Conservation (phyloP, 176 grass and related monocot species). For the Aegilops longissima region DNA sequence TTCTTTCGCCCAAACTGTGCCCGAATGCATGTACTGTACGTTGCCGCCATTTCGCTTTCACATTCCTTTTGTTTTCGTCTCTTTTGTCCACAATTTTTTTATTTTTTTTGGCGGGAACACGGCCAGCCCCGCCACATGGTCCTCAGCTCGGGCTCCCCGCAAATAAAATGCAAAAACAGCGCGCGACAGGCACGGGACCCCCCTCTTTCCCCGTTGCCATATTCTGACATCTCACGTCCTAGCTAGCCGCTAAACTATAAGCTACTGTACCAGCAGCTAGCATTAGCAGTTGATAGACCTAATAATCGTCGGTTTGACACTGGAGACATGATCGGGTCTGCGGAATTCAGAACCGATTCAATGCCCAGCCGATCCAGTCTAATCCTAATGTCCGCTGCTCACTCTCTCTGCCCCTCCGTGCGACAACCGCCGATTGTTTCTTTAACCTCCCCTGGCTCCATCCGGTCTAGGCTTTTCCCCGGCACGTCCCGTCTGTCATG, state of each 20-base stretch:
- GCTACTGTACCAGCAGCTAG: neutral
- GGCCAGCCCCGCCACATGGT: conserved; percentile 4
- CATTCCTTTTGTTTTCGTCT: conserved; percentile 25
- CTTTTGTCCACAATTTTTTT: neutral
- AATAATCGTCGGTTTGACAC: neutral
- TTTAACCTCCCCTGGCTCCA: conserved; percentile 5
- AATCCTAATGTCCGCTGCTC: conserved; percentile 14
- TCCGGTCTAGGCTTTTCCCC: conserved; percentile 22
- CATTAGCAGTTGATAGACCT: neutral
- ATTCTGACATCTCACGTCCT: neutral
- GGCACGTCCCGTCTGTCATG: conserved; percentile 18
- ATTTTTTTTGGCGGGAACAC: neutral
- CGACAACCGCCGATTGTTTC: neutral
- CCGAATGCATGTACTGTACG: neutral
- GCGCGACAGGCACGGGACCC: neutral
- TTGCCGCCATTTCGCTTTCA: neutral
- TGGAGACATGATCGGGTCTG: neutral
- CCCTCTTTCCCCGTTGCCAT: neutral
- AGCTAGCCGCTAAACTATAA: neutral
- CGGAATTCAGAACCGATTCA: conserved; percentile 29
- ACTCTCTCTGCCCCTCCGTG: neutral
- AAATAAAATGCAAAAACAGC: neutral
- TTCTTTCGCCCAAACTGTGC: neutral
- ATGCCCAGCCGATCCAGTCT: neutral
- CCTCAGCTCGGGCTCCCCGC: neutral